These are phyloP conservation scores for Coniophora puteana DNA, from an alignment of 1,284 basidiomycete species.

Conservation along the genomic window DNA sequence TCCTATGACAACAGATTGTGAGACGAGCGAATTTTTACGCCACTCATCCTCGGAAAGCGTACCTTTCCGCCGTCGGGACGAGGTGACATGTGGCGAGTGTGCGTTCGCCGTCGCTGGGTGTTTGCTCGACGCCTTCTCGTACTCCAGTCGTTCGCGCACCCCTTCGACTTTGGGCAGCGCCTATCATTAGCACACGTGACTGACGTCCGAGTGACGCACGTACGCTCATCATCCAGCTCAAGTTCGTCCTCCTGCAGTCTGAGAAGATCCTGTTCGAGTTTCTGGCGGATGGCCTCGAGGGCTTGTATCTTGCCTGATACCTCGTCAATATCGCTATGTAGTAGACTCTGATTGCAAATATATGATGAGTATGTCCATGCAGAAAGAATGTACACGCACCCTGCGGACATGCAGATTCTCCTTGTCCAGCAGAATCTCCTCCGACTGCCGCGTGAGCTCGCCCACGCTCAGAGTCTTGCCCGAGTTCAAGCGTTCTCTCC, in stretches of 20 bases:
- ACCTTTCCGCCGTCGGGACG: constrained; percentile 79
- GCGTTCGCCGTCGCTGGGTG: constrained; percentile 29
- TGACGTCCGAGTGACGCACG: constrained; percentile 24
- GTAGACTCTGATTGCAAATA: constrained; percentile 58
- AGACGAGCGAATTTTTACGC: constrained; percentile 17
- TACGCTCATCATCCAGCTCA: constrained; percentile 92
- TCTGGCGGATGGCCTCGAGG: constrained; percentile 77
- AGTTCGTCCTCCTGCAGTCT: constrained; percentile 93
- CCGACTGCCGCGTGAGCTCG: constrained; percentile 76
- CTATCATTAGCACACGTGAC: too few relatives aligned
- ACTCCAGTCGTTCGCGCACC: constrained; percentile 77
- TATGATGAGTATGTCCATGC: constrained; percentile 1
- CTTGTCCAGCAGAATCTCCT: constrained; percentile 85
- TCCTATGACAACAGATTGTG: constrained; percentile 44
- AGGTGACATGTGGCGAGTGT: constrained; percentile 45
- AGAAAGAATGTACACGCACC: constrained; percentile 45
- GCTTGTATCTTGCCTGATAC: constrained; percentile 87
- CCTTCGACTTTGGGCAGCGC: constrained; percentile 72
- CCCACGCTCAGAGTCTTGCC: constrained; percentile 75
- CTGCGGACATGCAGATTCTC: constrained; percentile 85
- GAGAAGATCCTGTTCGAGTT: constrained; percentile 81
- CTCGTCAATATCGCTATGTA: constrained; percentile 83
- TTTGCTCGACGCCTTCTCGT: constrained; percentile 49
- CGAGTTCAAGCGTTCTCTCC: constrained; percentile 65
- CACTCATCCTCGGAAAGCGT: constrained; percentile 6